phyloP scores from a whole-genome alignment of 1,284 basidiomycete genomes.

The Vanrija sp. region DNA sequence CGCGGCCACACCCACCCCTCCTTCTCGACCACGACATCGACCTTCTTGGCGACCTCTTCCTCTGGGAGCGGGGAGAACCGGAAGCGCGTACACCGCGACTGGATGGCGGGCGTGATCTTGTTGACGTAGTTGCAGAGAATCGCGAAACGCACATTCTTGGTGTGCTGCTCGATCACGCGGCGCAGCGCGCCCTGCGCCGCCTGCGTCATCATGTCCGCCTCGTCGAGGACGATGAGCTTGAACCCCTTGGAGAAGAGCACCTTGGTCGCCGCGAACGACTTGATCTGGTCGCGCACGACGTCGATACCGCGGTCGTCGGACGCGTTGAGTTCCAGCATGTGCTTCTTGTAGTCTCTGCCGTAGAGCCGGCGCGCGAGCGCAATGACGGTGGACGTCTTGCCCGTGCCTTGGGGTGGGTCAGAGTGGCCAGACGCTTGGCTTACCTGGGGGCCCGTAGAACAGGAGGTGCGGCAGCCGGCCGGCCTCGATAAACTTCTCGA shows the following conservation, averaged over 20 bases:
- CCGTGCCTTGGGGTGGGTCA: conserved; percentile 58
- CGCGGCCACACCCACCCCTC: conserved; percentile 64
- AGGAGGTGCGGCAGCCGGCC: conserved; percentile 91
- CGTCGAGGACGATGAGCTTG: conserved; percentile 97
- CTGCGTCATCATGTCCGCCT: conserved; percentile 99
- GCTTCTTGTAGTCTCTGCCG: conserved; percentile 71
- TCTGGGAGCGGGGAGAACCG: conserved; percentile 93
- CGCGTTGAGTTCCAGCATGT: conserved; percentile 96
- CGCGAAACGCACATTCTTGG: conserved; percentile 97
- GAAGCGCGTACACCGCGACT: conserved; percentile 96
- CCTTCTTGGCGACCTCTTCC: conserved; percentile 74
- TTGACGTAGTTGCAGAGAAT: conserved; percentile 99
- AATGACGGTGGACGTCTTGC: conserved; percentile 97
- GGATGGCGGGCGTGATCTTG: conserved; percentile 97
- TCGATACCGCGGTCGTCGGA: conserved; percentile 98
- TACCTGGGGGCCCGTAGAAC: conserved; percentile 92
- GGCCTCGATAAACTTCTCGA: conserved; percentile 94
- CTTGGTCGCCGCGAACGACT: conserved; percentile 94
- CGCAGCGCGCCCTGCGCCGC: conserved; percentile 93
- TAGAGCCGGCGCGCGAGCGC: conserved; percentile 93
- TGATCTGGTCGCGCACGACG: conserved; percentile 97
- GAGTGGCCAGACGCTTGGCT: background rate
- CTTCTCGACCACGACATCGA: conserved; percentile 73
- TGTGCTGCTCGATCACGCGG: conserved; percentile 97
- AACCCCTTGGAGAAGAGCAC: conserved; percentile 80